These are phyloP conservation scores for Xylariales sp. DNA, from an alignment of 2,329 filamentous ascomycete genomes.

Conservation along the genomic window DNA sequence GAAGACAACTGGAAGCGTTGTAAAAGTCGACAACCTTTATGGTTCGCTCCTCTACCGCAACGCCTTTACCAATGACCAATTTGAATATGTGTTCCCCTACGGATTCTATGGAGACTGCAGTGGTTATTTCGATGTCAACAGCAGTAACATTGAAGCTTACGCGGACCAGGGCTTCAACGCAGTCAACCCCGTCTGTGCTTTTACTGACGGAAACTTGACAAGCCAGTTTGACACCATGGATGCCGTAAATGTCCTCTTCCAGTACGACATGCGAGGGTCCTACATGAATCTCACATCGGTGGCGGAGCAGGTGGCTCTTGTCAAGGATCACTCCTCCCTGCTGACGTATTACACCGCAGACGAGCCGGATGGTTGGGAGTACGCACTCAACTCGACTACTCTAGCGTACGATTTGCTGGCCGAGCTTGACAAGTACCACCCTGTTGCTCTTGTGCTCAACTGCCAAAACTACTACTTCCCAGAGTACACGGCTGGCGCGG, in stretches of 20 bases:
- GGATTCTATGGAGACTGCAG: constrained; percentile 37
- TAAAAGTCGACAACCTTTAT: constrained; percentile 39
- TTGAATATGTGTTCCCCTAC: constrained; percentile 38
- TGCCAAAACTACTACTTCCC: constrained; percentile 58
- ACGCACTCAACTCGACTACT: constrained; percentile 44
- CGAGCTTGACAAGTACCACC: constrained; percentile 55
- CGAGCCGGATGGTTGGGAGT: constrained; percentile 42
- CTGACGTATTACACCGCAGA: constrained; percentile 43
- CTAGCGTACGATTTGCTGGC: constrained; percentile 40
- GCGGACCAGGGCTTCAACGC: constrained; percentile 37
- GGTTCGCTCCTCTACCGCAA: constrained; percentile 37
- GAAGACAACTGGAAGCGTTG: constrained; percentile 36
- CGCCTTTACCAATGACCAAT: constrained; percentile 25
- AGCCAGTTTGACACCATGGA: constrained; percentile 33
- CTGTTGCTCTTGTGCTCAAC: constrained; percentile 54
- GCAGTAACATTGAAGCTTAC: constrained; percentile 28
- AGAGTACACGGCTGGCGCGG: constrained; percentile 48
- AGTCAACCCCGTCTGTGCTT: constrained; percentile 37
- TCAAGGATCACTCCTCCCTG: constrained; percentile 33
- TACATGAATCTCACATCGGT: constrained; percentile 40
- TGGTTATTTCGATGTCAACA: too few relatives aligned
- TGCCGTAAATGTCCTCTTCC: constrained; percentile 31
- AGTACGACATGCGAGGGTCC: constrained; percentile 40
- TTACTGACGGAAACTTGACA: constrained; percentile 23
- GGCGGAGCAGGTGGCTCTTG: constrained; percentile 30